Evolutionary conservation across 164 flowering plant genomes (phyloP).

Genomic region (Chimonanthus salicifolius): DNA sequence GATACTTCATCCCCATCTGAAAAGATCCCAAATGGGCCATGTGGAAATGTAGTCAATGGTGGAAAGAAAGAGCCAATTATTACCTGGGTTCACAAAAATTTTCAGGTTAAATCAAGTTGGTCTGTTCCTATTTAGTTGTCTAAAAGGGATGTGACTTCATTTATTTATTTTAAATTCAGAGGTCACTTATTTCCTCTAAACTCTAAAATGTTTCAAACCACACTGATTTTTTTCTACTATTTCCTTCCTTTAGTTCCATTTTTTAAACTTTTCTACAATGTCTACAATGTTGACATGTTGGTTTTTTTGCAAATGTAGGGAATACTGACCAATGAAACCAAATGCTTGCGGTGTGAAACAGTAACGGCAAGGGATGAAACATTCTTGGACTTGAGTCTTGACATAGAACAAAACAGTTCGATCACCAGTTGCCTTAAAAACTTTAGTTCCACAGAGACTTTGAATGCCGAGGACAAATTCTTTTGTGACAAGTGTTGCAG

Average conservation of each 20-base stretch:
- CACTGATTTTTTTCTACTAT: background rate
- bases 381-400: slow-evolving; percentile 94
- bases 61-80: slow-evolving; percentile 69
- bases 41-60: slow-evolving; percentile 70
- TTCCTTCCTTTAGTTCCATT: background rate
- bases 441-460: slow-evolving; percentile 96
- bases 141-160: background rate
- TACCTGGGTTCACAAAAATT: slow-evolving; percentile 98
- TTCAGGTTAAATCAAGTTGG: slow-evolving; percentile 59
- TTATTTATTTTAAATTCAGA: no score
- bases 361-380: slow-evolving; percentile 99
- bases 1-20: slow-evolving; percentile 63
- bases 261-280: background rate
- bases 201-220: no score
- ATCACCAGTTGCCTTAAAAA: slow-evolving; percentile 96
- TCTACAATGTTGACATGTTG: background rate
- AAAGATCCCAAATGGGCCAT: slow-evolving; percentile 64
- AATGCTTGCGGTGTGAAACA: slow-evolving; percentile 91
- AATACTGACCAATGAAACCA: slow-evolving; percentile 92
- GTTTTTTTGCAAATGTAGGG: slow-evolving; percentile 49
- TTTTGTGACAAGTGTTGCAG: slow-evolving; percentile 99
- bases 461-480: slow-evolving; percentile 98
- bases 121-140: background rate
- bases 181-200: no score
- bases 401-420: slow-evolving; percentile 98